Evolutionary conservation across 2,329 filamentous ascomycete species (phyloP).

Genomic region (Fusarium globosum): DNA sequence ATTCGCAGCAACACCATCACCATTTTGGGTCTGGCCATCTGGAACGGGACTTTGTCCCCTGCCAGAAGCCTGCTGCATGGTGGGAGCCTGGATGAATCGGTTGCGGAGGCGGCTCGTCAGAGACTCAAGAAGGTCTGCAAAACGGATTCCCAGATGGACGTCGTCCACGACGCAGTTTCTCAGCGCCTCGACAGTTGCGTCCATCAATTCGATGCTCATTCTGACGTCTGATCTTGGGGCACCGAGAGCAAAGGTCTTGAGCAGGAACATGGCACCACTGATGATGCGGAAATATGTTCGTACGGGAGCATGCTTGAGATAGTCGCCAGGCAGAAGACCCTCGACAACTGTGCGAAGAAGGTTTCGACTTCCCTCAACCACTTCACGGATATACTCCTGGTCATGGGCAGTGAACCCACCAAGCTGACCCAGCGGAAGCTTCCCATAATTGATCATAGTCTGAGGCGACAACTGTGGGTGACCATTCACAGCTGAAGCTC

Average conservation of each 20-base stretch:
- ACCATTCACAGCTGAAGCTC: constrained; percentile 46
- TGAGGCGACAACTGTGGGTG: constrained; percentile 65
- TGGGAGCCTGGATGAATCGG: constrained; percentile 76
- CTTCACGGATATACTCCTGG: constrained; percentile 79
- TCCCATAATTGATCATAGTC: constrained; percentile 73
- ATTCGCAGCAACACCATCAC: constrained; percentile 42
- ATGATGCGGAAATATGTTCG: constrained; percentile 89
- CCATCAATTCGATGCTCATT: constrained; percentile 79
- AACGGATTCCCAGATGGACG: constrained; percentile 85
- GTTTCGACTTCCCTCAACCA: constrained; percentile 81
- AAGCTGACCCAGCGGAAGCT: constrained; percentile 71
- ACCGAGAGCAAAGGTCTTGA: constrained; percentile 86
- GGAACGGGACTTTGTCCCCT: constrained; percentile 57
- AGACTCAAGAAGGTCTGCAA: constrained; percentile 84
- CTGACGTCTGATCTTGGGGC: constrained; percentile 82
- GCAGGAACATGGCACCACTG: constrained; percentile 83
- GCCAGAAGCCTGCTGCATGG: constrained; percentile 54
- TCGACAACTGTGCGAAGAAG: constrained; percentile 82
- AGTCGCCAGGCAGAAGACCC: constrained; percentile 77
- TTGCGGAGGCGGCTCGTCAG: constrained; percentile 79
- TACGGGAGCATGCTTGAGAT: constrained; percentile 84
- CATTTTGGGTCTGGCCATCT: constrained; percentile 43
- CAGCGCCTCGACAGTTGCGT: constrained; percentile 78
- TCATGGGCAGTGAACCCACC: constrained; percentile 74
- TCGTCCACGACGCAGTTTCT: constrained; percentile 85